A percentile compares a stretch with the other conserved stretches of the same genome.
Evolutionary conservation across 2,329 filamentous ascomycete genomes (phyloP).

Genomic region (Ramichloridium luteum): DNA sequence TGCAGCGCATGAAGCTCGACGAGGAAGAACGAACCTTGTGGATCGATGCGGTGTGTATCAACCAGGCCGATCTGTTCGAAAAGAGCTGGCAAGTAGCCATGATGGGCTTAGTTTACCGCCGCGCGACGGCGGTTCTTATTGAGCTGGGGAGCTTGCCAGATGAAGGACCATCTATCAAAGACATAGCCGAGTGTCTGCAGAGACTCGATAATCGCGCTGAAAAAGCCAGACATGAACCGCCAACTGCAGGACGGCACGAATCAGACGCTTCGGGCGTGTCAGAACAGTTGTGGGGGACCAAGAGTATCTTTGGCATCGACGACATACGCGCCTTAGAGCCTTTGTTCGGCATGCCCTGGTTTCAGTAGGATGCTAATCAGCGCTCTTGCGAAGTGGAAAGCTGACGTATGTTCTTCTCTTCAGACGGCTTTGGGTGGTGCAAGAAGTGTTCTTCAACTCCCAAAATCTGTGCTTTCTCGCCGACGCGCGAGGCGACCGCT

Average conservation of each 20-base stretch:
- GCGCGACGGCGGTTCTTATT: background rate
- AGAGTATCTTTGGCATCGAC: too few species aligned
- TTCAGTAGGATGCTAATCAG: slow-evolving; percentile 2
- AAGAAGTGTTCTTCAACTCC: slow-evolving; percentile 1
- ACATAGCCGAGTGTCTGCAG: too few species aligned
- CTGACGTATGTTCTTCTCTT: background rate
- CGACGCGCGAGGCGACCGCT: too few species aligned
- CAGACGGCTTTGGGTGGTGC: slow-evolving; percentile 1
- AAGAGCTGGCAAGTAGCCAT: slow-evolving; percentile 2
- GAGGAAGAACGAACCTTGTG: background rate
- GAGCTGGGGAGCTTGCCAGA: background rate
- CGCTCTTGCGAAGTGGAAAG: too few species aligned
- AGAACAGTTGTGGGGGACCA: too few species aligned
- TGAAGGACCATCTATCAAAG: too few species aligned
- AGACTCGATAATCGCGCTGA: too few species aligned
- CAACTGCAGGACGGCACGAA: too few species aligned
- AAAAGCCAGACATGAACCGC: too few species aligned
- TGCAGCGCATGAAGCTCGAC: background rate
- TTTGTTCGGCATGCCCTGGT: slow-evolving; percentile 3
- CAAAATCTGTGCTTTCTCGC: too few species aligned
- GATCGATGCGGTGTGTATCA: slow-evolving; percentile 5
- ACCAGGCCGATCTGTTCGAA: slow-evolving; percentile 3
- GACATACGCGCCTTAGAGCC: too few species aligned
- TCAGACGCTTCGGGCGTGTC: too few species aligned
- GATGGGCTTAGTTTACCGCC: slow-evolving; percentile 4